phyloP scores from a whole-genome alignment of 2,329 filamentous ascomycete species.

The Beauveria sp. region DNA sequence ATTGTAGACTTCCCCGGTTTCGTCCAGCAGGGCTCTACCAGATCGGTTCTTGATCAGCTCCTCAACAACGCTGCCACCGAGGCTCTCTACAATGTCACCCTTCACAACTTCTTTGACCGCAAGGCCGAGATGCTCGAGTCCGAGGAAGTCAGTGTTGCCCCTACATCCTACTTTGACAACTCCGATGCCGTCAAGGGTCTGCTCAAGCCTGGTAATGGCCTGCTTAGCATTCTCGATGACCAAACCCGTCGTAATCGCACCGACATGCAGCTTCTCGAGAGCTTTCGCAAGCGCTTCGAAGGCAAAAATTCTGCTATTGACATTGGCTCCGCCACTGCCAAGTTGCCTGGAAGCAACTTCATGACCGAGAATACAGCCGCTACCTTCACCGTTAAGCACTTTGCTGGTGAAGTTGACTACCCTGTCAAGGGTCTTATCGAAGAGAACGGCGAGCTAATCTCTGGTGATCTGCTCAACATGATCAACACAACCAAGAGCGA shows the following conservation, averaged over 20 bases:
- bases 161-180: slow-evolving; percentile 97
- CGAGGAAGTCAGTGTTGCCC: slow-evolving; percentile 82
- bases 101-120: slow-evolving; percentile 93
- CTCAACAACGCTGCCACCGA: slow-evolving; percentile 92
- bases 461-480: slow-evolving; percentile 90
- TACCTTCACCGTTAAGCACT: slow-evolving; percentile 87
- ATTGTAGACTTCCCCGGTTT: slow-evolving; percentile 97
- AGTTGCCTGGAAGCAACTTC: slow-evolving; percentile 84
- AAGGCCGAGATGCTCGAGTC: slow-evolving; percentile 90
- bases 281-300: slow-evolving; percentile 84
- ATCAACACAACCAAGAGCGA: slow-evolving; percentile 81
- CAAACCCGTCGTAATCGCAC: slow-evolving; percentile 85
- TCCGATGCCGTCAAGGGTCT: slow-evolving; percentile 88
- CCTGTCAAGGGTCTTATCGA: slow-evolving; percentile 79
- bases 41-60: slow-evolving; percentile 82
- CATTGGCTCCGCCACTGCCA: slow-evolving; percentile 65
- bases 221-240: slow-evolving; percentile 91
- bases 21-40: slow-evolving; percentile 72
- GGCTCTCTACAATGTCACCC: slow-evolving; percentile 82
- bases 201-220: slow-evolving; percentile 84
- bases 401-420: slow-evolving; percentile 94
- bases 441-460: slow-evolving; percentile 93
- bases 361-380: slow-evolving; percentile 72
- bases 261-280: slow-evolving; percentile 85
- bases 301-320: slow-evolving; percentile 88